Evolutionary conservation across 257 asterid species (phyloP).

Genomic region (Salvia hispanica): DNA sequence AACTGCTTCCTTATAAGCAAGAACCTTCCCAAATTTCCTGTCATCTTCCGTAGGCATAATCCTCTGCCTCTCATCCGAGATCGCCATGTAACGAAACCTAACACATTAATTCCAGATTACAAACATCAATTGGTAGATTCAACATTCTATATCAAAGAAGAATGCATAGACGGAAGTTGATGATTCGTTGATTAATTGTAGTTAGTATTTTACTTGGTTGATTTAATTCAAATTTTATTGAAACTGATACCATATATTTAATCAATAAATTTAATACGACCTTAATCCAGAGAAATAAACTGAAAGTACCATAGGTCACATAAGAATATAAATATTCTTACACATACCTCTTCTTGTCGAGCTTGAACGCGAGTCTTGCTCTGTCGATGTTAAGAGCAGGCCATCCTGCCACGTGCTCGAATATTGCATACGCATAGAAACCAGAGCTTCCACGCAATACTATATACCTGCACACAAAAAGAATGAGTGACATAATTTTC

Average conservation of each 20-base stretch:
- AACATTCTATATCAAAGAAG: too few relatives aligned
- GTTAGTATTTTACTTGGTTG: too few relatives aligned
- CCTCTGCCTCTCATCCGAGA: constrained; percentile 61
- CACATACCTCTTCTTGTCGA: constrained; percentile 32
- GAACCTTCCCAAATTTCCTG: constrained; percentile 41
- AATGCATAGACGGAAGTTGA: too few relatives aligned
- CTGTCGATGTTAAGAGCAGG: constrained; percentile 59
- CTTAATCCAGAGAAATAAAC: too few relatives aligned
- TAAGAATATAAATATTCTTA: too few relatives aligned
- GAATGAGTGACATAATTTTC: background rate
- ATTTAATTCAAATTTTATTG: too few relatives aligned
- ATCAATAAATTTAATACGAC: too few relatives aligned
- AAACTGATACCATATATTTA: too few relatives aligned
- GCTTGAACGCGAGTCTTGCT: constrained; percentile 76
- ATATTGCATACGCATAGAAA: constrained; percentile 67
- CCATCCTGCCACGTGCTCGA: constrained; percentile 76
- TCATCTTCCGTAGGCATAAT: constrained; percentile 65
- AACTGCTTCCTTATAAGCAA: constrained; percentile 73
- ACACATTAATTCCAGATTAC: too few relatives aligned
- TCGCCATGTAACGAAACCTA: constrained; percentile 74
- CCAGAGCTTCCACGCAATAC: constrained; percentile 69
- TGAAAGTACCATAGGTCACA: too few relatives aligned
- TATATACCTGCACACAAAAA: constrained; percentile 36
- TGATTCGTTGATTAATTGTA: too few relatives aligned
- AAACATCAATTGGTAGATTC: too few relatives aligned